phyloP scores from a whole-genome alignment of 306 rosid species.

The Lablab purpureus region DNA sequence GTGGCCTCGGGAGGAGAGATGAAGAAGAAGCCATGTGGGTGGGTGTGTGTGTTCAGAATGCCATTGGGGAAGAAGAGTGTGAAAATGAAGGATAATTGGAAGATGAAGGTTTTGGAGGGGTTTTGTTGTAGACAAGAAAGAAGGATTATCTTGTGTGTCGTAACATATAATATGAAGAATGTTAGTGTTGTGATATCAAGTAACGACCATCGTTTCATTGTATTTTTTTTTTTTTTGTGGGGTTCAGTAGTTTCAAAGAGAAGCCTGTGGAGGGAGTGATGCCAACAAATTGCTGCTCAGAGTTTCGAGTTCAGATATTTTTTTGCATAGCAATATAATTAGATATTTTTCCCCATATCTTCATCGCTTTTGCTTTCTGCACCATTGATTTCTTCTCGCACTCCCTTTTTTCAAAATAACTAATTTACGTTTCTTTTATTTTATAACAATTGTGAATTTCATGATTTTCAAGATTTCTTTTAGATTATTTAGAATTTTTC shows the following conservation, averaged over 20 bases:
- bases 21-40: slow-evolving; percentile 58
- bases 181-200: background rate
- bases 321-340: background rate
- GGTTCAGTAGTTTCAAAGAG: background rate
- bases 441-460: too few relatives aligned
- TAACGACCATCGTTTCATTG: background rate
- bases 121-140: slow-evolving; percentile 44
- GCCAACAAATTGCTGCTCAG: background rate
- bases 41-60: slow-evolving; percentile 28
- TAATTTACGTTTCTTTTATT: too few relatives aligned
- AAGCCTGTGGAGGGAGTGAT: slow-evolving; percentile 5
- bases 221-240: too few relatives aligned
- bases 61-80: slow-evolving; percentile 33
- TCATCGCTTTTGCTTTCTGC: too few relatives aligned
- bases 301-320: background rate
- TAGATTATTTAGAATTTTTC: too few relatives aligned
- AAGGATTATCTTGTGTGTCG: slow-evolving; percentile 10
- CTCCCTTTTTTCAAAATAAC: too few relatives aligned
- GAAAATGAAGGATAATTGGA: background rate
- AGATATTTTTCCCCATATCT: too few relatives aligned
- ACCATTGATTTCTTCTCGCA: too few relatives aligned
- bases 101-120: slow-evolving; percentile 64
- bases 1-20: slow-evolving; percentile 51
- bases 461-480: too few relatives aligned
- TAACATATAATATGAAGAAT: background rate